phyloP scores from a whole-genome alignment of 2,329 filamentous ascomycete species.

The Pseudofabraea citricarpa region DNA sequence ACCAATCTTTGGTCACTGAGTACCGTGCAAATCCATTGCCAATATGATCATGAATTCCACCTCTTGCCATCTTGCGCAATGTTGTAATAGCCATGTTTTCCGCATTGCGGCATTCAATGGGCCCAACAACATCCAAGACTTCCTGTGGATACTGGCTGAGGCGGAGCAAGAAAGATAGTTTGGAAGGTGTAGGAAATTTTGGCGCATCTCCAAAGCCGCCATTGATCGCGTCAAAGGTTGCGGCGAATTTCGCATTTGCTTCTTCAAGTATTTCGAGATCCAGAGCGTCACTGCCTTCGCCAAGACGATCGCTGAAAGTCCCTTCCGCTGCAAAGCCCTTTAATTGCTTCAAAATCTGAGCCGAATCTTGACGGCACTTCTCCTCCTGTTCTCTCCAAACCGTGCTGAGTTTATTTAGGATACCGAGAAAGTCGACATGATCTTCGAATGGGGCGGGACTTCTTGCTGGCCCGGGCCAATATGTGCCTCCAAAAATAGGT shows the following conservation, averaged over 20 bases:
- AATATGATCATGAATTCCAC: slow-evolving; percentile 70
- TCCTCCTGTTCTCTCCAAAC: slow-evolving; percentile 80
- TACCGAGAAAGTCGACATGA: slow-evolving; percentile 74
- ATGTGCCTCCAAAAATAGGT: slow-evolving; percentile 93
- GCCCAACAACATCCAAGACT: slow-evolving; percentile 83
- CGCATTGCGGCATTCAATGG: slow-evolving; percentile 68
- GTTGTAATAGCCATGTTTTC: slow-evolving; percentile 77
- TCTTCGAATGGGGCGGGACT: slow-evolving; percentile 39
- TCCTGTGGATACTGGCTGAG: slow-evolving; percentile 66
- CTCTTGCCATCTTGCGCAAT: slow-evolving; percentile 69
- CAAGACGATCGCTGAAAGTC: slow-evolving; percentile 46
- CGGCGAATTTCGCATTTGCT: slow-evolving; percentile 74
- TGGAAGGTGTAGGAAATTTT: slow-evolving; percentile 87
- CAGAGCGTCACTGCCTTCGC: slow-evolving; percentile 58
- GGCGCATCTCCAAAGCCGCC: slow-evolving; percentile 78
- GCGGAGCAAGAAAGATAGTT: slow-evolving; percentile 75
- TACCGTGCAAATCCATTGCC: slow-evolving; percentile 79
- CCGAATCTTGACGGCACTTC: slow-evolving; percentile 78
- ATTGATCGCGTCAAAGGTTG: slow-evolving; percentile 72
- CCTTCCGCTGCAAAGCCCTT: slow-evolving; percentile 87
- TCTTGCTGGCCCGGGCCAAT: slow-evolving; percentile 64
- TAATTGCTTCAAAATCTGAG: slow-evolving; percentile 75
- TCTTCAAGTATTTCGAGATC: slow-evolving; percentile 91
- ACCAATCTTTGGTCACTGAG: slow-evolving; percentile 89
- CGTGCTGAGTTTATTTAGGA: slow-evolving; percentile 70